Evolutionary conservation across 2,329 filamentous ascomycete genomes (phyloP), one percentile per base, ranked within the genome.

Genomic region (Penicillium sp.): DNA sequence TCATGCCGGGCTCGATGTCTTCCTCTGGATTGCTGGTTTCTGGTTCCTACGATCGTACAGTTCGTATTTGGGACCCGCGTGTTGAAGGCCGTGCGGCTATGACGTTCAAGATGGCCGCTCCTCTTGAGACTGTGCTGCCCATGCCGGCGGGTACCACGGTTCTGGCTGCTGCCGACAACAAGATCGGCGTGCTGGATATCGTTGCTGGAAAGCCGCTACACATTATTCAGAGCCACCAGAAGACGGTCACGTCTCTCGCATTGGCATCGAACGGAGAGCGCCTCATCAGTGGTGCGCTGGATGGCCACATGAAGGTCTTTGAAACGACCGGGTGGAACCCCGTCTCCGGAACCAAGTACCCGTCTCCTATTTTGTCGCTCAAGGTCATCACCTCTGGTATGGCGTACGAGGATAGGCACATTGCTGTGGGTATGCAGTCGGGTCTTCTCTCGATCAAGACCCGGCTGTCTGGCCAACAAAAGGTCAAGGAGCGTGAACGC

Each of bases 271-370:
- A 91, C 68, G 91, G 91, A 51, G 88, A 88, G 55, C 88, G 95
- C 55, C 84, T 99, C 60, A 86, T 99, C 58, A 93, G 90, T 67
- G 95, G 93, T 78, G 93, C 90, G 22, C 84, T 99, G 50, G 95
- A 99, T 76, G 96, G 95, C 10, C 95, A 98, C 78, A 89, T 98
- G 80, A 99, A 99, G 80, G 88, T 99, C 42, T 98, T 96, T 72
- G 94, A 98, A 79, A 97, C 93, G 1, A 89, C 89, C 0, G 89
- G 88, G 55, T 99, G 95, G 95, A 97, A 97, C 74, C 91, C 98
- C 8, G 93, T 98, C n/a, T 90, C 92, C 42, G 94, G 92, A 56
- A 88, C 91, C 63, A 99, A 98, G 80, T 99, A 98, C 78, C 89
- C 92, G 5, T 91, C 92, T 1, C 95, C 95, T 1, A 91, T 99